Evolutionary conservation across 345 rosid species (phyloP).

Genomic region (Eutrema japonicum): DNA sequence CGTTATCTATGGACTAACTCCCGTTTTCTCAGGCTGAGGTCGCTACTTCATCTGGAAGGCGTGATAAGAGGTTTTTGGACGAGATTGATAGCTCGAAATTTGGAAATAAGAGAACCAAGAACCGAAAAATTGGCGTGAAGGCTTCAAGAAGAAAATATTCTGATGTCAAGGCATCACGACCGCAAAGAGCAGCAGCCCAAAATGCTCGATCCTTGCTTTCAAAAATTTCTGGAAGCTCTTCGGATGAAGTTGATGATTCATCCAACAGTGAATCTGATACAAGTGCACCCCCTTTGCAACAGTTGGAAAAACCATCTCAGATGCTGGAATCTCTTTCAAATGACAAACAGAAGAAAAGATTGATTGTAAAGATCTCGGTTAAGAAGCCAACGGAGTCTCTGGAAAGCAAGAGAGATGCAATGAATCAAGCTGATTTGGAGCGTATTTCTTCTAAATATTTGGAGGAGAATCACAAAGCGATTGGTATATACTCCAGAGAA

Average conservation of each 20-base stretch:
- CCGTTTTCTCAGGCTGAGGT: conserved; percentile 62
- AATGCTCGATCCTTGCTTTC: conserved; percentile 87
- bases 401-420: conserved; percentile 44
- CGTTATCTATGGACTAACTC: conserved; percentile 38
- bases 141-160: conserved; percentile 63
- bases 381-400: conserved; percentile 54
- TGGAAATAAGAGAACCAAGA: conserved; percentile 55
- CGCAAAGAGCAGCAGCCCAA: conserved; percentile 92
- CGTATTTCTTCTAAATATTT: conserved; percentile 48
- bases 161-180: conserved; percentile 69
- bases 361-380: conserved; percentile 76
- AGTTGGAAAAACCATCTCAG: conserved; percentile 48
- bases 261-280: conserved; percentile 66
- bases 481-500: conserved; percentile 44
- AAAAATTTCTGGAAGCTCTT: conserved; percentile 76
- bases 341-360: conserved; percentile 63
- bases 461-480: conserved; percentile 46
- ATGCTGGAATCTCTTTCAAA: conserved; percentile 53
- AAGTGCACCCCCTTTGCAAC: conserved; percentile 45
- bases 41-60: conserved; percentile 70
- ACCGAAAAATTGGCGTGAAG: conserved; percentile 56
- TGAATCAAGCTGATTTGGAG: conserved; percentile 45
- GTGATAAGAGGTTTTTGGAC: conserved; percentile 75
- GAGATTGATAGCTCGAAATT: conserved; percentile 60
- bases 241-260: conserved; percentile 68